phyloP scores from a whole-genome alignment of 768 basidiomycete species.

The Mycena metata region DNA sequence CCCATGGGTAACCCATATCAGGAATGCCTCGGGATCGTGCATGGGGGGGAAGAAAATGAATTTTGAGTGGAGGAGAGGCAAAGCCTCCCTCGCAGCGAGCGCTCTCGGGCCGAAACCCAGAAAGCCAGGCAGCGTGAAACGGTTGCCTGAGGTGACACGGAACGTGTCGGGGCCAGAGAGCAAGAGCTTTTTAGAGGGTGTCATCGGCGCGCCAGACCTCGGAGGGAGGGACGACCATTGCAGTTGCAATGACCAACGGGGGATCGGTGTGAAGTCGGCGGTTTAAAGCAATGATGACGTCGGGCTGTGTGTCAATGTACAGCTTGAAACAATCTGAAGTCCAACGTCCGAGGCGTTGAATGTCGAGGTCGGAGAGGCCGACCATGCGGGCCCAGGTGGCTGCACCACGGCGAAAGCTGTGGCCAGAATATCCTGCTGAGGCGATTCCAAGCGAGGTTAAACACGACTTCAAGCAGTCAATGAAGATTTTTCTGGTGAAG shows the following conservation, averaged over 20 bases:
- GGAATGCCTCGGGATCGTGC: too few species aligned
- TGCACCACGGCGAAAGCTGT: conserved; percentile 11
- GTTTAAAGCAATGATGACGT: conserved; percentile 6
- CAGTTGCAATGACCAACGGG: background rate
- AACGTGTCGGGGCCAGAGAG: conserved; percentile 19
- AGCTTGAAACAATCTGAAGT: conserved; percentile 11
- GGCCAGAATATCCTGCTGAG: background rate
- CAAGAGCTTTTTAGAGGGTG: background rate
- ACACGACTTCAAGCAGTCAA: conserved; percentile 9
- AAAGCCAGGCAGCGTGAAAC: conserved; percentile 13
- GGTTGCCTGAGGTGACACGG: conserved; percentile 9
- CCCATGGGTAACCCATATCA: too few species aligned
- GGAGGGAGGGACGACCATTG: conserved; percentile 12
- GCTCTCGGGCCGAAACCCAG: conserved; percentile 13
- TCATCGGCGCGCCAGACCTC: conserved; percentile 7
- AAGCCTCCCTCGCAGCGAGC: conserved; percentile 15
- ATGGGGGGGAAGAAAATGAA: too few species aligned
- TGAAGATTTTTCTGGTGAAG: conserved; percentile 19
- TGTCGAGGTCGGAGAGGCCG: conserved; percentile 6
- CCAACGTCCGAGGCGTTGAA: conserved; percentile 13
- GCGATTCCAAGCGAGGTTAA: background rate
- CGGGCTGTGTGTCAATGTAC: conserved; percentile 15
- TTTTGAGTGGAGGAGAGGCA: too few species aligned
- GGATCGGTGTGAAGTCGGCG: conserved; percentile 4
- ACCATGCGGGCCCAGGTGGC: conserved; percentile 13